Evolutionary conservation across 2,329 filamentous ascomycete species (phyloP), one percentile per base, ranked within the genome.

Genomic region (Microsporum ferrugineum): DNA sequence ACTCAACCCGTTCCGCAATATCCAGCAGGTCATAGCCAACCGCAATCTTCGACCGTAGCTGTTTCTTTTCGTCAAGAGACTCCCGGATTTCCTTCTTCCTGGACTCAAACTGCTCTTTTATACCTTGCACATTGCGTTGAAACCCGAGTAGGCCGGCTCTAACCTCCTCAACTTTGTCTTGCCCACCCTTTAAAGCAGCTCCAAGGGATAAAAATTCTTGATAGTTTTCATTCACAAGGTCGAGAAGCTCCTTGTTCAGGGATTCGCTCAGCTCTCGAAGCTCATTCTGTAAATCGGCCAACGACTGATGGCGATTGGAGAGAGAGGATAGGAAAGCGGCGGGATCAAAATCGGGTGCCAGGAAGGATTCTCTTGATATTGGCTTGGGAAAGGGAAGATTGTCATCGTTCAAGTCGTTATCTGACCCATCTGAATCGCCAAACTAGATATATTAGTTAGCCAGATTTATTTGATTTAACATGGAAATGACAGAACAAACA

Each of bases 161-260:
- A 36, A 97, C 87, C 70, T 95, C 90, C 71, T 95, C 91, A 0
- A 96, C 87, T 71, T 87, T 88, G 68, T 96, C 92, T 69, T 95
- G 91, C 5, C 95, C 95, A 2, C 91, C 91, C 60, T 84, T 84
- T 49, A 99, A 77, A 67, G 90, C 88, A 55, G 82, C 84, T 0
- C 94, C 95, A 0, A 99, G 77, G 0, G 86, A 86, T 3, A 99
- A 75, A 68, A 99, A 99, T 61, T 92, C 88, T 56, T 90, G 87
- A 72, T 99, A 97, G 74, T 99, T 95, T 58, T 87, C 83, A 71
- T 99, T 99, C 66, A 99, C 94, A 5, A 99, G 83, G 75, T 96
- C 92, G 17, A 99, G 80, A 2, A 99, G 81, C 76, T 99, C 94
- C 64, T 87, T 84, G 69, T 86, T 88, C 63, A 99, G 86, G 23